phyloP scores from a whole-genome alignment of 2,329 filamentous ascomycete genomes.

The Tolypocladium ophioglossoides region DNA sequence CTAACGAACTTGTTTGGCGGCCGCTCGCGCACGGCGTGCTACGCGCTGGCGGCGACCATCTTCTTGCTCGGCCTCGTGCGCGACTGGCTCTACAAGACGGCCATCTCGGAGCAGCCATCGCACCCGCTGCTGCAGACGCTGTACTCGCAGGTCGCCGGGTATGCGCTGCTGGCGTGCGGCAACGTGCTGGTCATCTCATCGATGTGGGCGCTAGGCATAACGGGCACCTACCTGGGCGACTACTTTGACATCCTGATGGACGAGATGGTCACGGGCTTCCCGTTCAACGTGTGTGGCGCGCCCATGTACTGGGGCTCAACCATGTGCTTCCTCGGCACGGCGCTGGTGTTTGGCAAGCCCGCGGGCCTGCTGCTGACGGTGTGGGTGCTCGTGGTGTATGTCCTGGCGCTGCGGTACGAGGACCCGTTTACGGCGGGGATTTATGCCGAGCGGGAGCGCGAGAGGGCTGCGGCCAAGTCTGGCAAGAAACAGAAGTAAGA shows the following conservation, averaged over 20 bases:
- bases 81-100: slow-evolving; percentile 78
- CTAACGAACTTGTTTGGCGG: slow-evolving; percentile 81
- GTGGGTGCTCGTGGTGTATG: slow-evolving; percentile 68
- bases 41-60: slow-evolving; percentile 77
- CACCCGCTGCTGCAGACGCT: slow-evolving; percentile 60
- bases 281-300: slow-evolving; percentile 81
- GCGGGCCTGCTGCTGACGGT: slow-evolving; percentile 70
- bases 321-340: slow-evolving; percentile 81
- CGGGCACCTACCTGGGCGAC: slow-evolving; percentile 92
- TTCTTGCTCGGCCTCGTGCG: slow-evolving; percentile 86
- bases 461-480: slow-evolving; percentile 35
- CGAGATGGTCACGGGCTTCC: slow-evolving; percentile 84
- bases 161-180: slow-evolving; percentile 60
- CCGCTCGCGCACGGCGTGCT: slow-evolving; percentile 71
- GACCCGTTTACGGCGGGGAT: slow-evolving; percentile 92
- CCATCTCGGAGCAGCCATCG: slow-evolving; percentile 64
- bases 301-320: slow-evolving; percentile 98
- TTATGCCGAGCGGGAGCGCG: slow-evolving; percentile 72
- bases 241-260: slow-evolving; percentile 99
- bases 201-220: slow-evolving; percentile 87
- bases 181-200: slow-evolving; percentile 80
- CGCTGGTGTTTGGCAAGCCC: slow-evolving; percentile 75
- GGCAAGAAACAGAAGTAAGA: slow-evolving; percentile 42
- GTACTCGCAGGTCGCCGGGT: slow-evolving; percentile 51
- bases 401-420: slow-evolving; percentile 73